A percentile compares a stretch with the other conserved stretches of the same genome.
Evolutionary conservation across 73 alveolate species (phyloP).

Genomic region (Paramecium sexaurelia): DNA sequence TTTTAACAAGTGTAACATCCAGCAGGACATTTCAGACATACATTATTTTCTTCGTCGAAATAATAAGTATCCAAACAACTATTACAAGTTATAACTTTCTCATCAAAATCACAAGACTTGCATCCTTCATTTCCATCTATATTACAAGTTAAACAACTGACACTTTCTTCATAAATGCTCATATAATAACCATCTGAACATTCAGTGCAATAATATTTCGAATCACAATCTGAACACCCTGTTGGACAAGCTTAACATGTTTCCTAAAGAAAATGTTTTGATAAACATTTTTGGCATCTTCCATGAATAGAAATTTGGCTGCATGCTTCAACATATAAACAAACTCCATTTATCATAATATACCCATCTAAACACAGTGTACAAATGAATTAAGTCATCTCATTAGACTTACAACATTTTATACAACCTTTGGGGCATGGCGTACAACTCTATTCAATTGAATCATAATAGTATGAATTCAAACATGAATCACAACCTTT

Average conservation of each 20-base stretch:
- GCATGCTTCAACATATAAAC: neutral
- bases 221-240: constrained; percentile 20
- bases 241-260: neutral
- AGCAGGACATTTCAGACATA: neutral
- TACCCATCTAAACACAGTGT: constrained; percentile 23
- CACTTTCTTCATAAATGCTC: neutral
- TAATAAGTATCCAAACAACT: neutral
- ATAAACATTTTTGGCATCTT: neutral
- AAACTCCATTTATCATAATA: constrained; percentile 10
- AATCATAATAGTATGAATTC: constrained; percentile 22
- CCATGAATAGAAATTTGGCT: neutral
- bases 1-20: neutral
- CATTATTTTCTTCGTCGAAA: neutral
- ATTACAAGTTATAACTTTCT: neutral
- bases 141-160: constrained; percentile 7
- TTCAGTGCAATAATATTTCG: neutral
- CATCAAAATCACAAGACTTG: neutral
- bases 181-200: neutral
- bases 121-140: neutral
- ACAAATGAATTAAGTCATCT: neutral
- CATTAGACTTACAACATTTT: neutral
- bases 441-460: neutral
- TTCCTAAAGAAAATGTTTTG: neutral
- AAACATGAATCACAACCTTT: constrained; percentile 1
- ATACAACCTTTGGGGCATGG: constrained; percentile 34